Percentiles rank a stretch among this genome's conserved stretches.
These are phyloP conservation scores for Aspergillus steynii DNA, from an alignment of 495 filamentous ascomycete genomes.

Conservation along the genomic window DNA sequence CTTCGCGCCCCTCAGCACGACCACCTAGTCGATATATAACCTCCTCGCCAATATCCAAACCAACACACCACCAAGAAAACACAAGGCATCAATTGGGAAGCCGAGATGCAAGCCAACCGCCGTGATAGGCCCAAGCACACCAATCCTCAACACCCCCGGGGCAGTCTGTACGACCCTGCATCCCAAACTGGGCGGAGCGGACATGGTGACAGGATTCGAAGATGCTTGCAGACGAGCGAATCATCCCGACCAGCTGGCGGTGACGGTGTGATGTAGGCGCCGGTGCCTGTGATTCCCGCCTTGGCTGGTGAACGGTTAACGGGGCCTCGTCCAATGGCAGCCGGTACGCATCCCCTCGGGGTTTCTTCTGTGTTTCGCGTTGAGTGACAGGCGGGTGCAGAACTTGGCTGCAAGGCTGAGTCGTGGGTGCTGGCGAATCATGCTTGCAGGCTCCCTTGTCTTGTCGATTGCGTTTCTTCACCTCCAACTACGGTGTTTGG, in stretches of 20 bases:
- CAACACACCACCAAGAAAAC: background rate
- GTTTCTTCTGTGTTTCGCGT: slow-evolving; percentile 1
- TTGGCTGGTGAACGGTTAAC: slow-evolving; percentile 11
- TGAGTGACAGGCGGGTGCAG: slow-evolving; percentile 3
- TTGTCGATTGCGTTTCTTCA: background rate
- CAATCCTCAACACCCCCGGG: background rate
- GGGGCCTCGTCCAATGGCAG: slow-evolving; percentile 3
- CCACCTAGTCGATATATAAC: background rate
- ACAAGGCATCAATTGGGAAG: background rate
- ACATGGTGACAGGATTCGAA: slow-evolving; percentile 5
- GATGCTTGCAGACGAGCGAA: slow-evolving; percentile 11
- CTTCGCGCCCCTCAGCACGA: background rate
- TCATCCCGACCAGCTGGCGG: slow-evolving; percentile 10
- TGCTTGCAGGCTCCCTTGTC: background rate
- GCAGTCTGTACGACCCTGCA: background rate
- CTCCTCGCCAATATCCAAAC: background rate
- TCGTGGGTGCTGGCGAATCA: background rate
- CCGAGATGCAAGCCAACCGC: background rate
- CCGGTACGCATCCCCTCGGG: background rate
- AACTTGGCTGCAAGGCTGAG: background rate
- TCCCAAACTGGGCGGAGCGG: slow-evolving; percentile 7
- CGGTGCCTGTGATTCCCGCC: slow-evolving; percentile 18
- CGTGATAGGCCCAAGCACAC: background rate
- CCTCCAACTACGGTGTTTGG: background rate
- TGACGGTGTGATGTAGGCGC: slow-evolving; percentile 22